Evolutionary conservation across 2,329 filamentous ascomycete genomes (phyloP).

Genomic region (Coniella lustricola): DNA sequence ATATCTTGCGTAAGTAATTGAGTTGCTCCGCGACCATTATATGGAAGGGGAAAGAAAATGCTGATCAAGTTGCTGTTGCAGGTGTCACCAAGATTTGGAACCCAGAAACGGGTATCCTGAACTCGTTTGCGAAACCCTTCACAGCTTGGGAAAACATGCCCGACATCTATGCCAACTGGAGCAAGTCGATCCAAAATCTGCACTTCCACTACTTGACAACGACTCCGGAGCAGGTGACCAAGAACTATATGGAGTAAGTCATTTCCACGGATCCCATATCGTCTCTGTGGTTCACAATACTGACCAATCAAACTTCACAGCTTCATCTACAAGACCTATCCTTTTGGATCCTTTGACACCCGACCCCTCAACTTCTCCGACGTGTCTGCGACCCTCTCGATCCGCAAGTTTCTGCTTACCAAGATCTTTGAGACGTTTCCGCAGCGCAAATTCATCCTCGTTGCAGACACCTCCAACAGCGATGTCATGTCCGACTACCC

Average conservation of each 20-base stretch:
- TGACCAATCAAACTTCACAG: slow-evolving; percentile 6
- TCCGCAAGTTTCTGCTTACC: slow-evolving; percentile 62
- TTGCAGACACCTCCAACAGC: slow-evolving; percentile 70
- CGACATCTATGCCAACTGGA: slow-evolving; percentile 70
- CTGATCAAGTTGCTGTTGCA: background rate
- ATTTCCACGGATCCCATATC: background rate
- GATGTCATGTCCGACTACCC: slow-evolving; percentile 66
- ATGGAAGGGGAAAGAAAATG: background rate
- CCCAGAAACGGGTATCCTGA: slow-evolving; percentile 66
- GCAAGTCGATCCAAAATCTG: slow-evolving; percentile 53
- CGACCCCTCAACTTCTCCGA: slow-evolving; percentile 76
- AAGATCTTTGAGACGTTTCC: slow-evolving; percentile 72
- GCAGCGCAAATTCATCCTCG: slow-evolving; percentile 64
- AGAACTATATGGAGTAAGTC: slow-evolving; percentile 64
- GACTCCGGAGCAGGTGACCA: slow-evolving; percentile 68
- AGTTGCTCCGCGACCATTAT: background rate
- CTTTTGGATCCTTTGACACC: slow-evolving; percentile 69
- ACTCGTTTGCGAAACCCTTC: slow-evolving; percentile 68
- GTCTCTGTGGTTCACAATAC: background rate
- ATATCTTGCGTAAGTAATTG: slow-evolving; percentile 54
- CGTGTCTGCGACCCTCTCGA: slow-evolving; percentile 60
- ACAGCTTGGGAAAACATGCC: slow-evolving; percentile 74
- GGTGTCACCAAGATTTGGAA: slow-evolving; percentile 71
- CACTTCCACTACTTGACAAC: slow-evolving; percentile 82
- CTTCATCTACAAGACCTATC: slow-evolving; percentile 72